Percentiles rank a stretch among this genome's conserved stretches.
phyloP scores from a whole-genome alignment of 352 stramenopile genomes.

The Blastocystis sp. region DNA sequence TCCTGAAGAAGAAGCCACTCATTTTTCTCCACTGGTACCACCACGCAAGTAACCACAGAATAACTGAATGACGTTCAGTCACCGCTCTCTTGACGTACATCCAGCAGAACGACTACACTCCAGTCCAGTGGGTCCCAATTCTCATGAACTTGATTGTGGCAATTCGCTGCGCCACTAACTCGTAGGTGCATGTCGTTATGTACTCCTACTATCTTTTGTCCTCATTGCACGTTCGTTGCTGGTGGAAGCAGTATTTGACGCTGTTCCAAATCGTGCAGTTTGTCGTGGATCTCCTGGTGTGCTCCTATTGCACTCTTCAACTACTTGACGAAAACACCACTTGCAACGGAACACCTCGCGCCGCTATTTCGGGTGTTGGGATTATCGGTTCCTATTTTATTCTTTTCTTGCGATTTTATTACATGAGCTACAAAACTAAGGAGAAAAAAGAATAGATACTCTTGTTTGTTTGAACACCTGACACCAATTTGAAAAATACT shows the following conservation, averaged over 20 bases:
- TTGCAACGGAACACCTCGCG: neutral
- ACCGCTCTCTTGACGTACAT: constrained; percentile 61
- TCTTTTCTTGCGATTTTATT: constrained; percentile 50
- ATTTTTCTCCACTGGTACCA: constrained; percentile 64
- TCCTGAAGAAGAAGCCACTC: constrained; percentile 63
- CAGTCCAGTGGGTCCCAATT: constrained; percentile 60
- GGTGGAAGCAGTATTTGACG: constrained; percentile 60
- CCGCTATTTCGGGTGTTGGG: constrained; percentile 25
- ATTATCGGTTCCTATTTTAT: constrained; percentile 61
- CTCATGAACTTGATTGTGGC: constrained; percentile 54
- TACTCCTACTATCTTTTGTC: constrained; percentile 59
- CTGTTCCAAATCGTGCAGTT: constrained; percentile 61
- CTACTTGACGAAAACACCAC: neutral
- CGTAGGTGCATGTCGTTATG: constrained; percentile 59
- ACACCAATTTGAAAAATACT: neutral
- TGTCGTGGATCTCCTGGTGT: constrained; percentile 45
- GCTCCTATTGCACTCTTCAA: constrained; percentile 23
- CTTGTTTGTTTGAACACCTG: neutral
- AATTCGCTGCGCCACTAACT: neutral
- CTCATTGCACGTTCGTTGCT: constrained; percentile 41
- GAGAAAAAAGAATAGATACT: constrained; percentile 42
- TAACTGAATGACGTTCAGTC: neutral
- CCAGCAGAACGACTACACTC: constrained; percentile 62
- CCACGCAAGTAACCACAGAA: neutral
- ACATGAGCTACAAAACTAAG: constrained; percentile 29